Base-by-base conservation (phyloP, 129 eudicot species). In the carrot (Daucus carota) region DNA sequence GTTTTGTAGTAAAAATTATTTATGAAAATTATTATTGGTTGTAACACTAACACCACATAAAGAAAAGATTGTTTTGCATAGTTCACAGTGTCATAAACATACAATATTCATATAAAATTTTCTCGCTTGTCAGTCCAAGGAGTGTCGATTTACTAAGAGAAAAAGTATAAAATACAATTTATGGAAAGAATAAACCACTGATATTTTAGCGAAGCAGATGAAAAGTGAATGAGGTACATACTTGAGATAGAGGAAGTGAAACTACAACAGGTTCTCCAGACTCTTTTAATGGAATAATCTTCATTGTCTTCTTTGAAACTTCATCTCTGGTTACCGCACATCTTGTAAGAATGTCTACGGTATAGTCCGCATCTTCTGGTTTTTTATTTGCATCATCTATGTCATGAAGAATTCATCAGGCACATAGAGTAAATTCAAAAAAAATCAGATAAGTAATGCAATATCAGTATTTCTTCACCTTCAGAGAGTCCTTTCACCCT, bases 181-280 rank as follows among this genome's bases (percentile, higher is more conserved):
- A n/a, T n/a, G 65, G 65, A 29, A 2, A 57, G 32, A 54, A 57
- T 24, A 10, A 57, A 57, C 65, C 28, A 57, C 26, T 8, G 6
- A 20, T 48, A 52, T n/a, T 52, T 52, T 22, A 4, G 8, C 60
- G 17, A 75, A 6, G 22, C 26, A 68, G 36, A 62, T 63, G n/a
- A 16, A 68, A 43, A 28, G 70, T 71, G 33, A 70, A 59, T 24
- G 18, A 13, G 74, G 52, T 76, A 70, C 80, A 84, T 86, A 63
- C 99, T 96, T 91, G 97, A 34, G 97, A 95, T 52, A 91, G 42
- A 79, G 96, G 93, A 81, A 95, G 74, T 40, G 99, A 88, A 70
- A 95, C 83, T 72, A 95, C 97, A 73, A 86, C 92, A 42, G 99
- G 97, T 79, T 95, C 99, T 70, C 99, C 99, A 22, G 80, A 83